Conservation (phyloP, 2,329 filamentous ascomycete genomes). For the Trichophyton benhamiae region DNA sequence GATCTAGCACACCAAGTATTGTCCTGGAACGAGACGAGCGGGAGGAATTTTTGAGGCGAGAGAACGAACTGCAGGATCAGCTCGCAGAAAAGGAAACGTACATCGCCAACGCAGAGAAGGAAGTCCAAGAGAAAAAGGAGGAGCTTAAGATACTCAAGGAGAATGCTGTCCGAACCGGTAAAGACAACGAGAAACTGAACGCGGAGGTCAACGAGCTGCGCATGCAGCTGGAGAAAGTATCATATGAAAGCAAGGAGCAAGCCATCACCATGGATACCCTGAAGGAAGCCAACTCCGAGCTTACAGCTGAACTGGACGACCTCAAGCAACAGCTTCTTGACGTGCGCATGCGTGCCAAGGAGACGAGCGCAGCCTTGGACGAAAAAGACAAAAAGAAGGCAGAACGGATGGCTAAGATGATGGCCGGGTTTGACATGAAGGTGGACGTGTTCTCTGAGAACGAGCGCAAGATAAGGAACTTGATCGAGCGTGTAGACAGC, state of each 20-base stretch:
- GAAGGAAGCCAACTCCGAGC: conserved; percentile 88
- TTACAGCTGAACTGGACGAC: conserved; percentile 84
- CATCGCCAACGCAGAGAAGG: conserved; percentile 66
- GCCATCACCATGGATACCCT: conserved; percentile 95
- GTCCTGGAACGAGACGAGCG: conserved; percentile 90
- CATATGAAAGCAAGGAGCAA: conserved; percentile 92
- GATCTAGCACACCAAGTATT: conserved; percentile 74
- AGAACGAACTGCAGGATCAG: conserved; percentile 96
- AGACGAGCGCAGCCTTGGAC: conserved; percentile 76
- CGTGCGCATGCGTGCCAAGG: conserved; percentile 91
- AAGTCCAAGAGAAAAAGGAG: conserved; percentile 68
- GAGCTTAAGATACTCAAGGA: conserved; percentile 79
- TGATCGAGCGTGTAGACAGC: conserved; percentile 70
- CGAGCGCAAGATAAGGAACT: conserved; percentile 68
- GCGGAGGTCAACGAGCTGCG: conserved; percentile 83
- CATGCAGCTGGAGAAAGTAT: conserved; percentile 92
- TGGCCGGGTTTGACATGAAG: conserved; percentile 94
- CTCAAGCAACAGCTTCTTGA: conserved; percentile 93
- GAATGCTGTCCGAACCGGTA: conserved; percentile 66
- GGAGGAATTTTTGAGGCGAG: conserved; percentile 85
- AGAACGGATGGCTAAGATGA: conserved; percentile 99
- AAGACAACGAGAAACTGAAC: conserved; percentile 78
- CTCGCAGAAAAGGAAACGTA: conserved; percentile 82
- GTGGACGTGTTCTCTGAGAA: conserved; percentile 89
- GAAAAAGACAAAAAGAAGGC: conserved; percentile 99